phyloP scores from a whole-genome alignment of 192 early-diverging fungal species.

The Backusella macrospora region DNA sequence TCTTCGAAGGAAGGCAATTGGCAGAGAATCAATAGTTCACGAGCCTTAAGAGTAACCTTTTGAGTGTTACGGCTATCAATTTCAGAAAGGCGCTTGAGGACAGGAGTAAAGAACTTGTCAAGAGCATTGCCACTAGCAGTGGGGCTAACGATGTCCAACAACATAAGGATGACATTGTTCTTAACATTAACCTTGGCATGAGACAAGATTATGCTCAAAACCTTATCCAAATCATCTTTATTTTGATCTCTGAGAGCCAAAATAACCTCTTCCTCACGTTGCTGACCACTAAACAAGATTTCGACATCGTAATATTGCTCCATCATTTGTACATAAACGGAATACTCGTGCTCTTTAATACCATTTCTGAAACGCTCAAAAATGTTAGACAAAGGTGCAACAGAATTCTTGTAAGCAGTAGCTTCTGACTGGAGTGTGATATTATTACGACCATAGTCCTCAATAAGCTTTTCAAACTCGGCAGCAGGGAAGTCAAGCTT shows the following conservation, averaged over 20 bases:
- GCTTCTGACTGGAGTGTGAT: conserved; percentile 66
- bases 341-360: conserved; percentile 73
- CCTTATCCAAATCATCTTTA: conserved; percentile 78
- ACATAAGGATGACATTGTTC: conserved; percentile 73
- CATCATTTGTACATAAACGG: conserved; percentile 73
- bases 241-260: conserved; percentile 82
- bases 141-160: conserved; percentile 83
- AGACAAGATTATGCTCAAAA: conserved; percentile 74
- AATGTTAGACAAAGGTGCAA: conserved; percentile 70
- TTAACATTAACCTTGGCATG: conserved; percentile 81
- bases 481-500: conserved; percentile 71
- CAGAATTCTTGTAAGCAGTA: conserved; percentile 57
- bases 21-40: conserved; percentile 92
- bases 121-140: conserved; percentile 62
- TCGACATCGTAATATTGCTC: conserved; percentile 88
- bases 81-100: conserved; percentile 80
- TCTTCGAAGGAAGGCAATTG: conserved; percentile 93
- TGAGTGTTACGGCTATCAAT: conserved; percentile 73
- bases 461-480: conserved; percentile 66
- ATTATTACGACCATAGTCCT: conserved; percentile 48
- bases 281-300: conserved; percentile 71
- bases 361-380: conserved; percentile 75
- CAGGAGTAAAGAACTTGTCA: conserved; percentile 73
- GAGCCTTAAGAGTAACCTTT: conserved; percentile 92
- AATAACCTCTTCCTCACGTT: conserved; percentile 85